Conservation (phyloP, 2,329 filamentous ascomycete genomes). For the Cercospora brassicicola region DNA sequence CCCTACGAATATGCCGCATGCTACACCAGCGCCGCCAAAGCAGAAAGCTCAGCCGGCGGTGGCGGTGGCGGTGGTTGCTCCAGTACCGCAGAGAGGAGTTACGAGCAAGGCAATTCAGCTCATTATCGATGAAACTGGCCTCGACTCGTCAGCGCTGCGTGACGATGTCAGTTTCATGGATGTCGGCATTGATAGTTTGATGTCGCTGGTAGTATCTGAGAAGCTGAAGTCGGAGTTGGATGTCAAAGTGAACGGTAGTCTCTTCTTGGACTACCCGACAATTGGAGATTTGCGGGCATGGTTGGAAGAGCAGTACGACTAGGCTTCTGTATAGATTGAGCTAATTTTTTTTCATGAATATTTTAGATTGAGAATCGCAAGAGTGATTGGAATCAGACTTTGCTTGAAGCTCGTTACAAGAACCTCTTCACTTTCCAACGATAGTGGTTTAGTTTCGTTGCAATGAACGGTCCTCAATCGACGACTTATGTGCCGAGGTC, state of each 20-base stretch:
- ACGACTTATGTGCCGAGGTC: no score
- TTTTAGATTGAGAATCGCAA: not conserved
- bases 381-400: no score
- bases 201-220: slow-evolving; percentile 41
- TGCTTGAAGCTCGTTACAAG: no score
- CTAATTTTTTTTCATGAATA: no score
- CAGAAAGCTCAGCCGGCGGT: slow-evolving; percentile 21
- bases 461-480: no score
- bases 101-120: slow-evolving; percentile 27
- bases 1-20: not conserved
- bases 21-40: not conserved
- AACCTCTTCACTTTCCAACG: no score
- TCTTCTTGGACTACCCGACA: slow-evolving; percentile 32
- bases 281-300: slow-evolving; percentile 18
- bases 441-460: no score
- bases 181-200: slow-evolving; percentile 42
- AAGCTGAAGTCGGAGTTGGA: slow-evolving; percentile 39
- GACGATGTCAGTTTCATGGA: slow-evolving; percentile 34
- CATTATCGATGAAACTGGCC: slow-evolving; percentile 36
- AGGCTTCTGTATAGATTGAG: not conserved
- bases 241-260: slow-evolving; percentile 31
- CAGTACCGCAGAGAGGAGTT: not conserved
- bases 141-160: slow-evolving; percentile 30
- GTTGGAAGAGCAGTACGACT: not conserved
- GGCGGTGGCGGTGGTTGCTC: not conserved